A percentile compares a stretch with the other conserved stretches of the same genome.
Conservation (phyloP, 345 rosid genomes). For the Acer yangbiense region DNA sequence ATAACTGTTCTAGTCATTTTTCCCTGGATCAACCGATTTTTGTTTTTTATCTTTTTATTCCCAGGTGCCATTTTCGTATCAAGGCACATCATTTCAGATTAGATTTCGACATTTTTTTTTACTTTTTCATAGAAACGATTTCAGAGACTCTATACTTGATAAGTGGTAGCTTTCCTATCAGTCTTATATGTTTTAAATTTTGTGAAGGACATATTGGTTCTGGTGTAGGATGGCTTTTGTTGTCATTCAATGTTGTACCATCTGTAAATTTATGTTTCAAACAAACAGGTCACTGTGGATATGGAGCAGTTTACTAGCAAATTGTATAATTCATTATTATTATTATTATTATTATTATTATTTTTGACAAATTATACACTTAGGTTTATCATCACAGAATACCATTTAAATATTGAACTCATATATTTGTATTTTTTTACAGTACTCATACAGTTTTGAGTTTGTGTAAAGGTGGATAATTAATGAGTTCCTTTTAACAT, state of each 20-base stretch:
- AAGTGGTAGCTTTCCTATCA: neutral
- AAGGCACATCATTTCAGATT: neutral
- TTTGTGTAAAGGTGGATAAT: too few relatives aligned
- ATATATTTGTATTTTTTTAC: neutral
- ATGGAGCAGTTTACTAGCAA: neutral
- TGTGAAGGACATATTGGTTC: neutral
- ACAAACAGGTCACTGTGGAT: neutral
- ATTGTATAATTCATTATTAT: neutral
- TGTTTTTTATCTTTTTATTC: neutral
- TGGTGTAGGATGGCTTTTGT: neutral
- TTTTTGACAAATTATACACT: too few relatives aligned
- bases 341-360: too few relatives aligned
- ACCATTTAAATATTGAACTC: neutral
- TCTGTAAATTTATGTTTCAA: neutral
- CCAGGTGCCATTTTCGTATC: constrained; percentile 10
- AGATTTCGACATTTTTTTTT: neutral
- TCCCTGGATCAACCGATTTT: neutral
- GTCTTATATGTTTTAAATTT: neutral
- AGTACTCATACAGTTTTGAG: neutral
- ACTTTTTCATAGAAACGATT: neutral
- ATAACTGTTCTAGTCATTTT: neutral
- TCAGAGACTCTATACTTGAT: neutral
- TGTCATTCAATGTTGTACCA: neutral
- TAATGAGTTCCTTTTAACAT: too few relatives aligned
- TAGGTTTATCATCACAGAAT: too few relatives aligned